A percentile compares a stretch with the other conserved stretches of the same genome.
phyloP scores from a whole-genome alignment of 108 stramenopile species.

The Heterococcus sp. region DNA sequence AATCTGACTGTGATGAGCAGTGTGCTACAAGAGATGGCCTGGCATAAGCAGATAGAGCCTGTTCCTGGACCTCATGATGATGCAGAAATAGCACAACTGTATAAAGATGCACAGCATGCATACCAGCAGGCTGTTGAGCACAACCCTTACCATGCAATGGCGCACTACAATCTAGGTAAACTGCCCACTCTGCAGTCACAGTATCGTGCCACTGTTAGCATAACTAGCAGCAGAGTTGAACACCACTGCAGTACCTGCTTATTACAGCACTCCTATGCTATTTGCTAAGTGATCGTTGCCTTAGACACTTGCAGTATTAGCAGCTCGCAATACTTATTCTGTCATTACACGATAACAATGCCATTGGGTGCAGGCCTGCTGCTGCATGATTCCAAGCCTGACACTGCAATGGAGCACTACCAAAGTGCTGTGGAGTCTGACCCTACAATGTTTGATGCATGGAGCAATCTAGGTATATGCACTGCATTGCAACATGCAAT shows the following conservation, averaged over 20 bases:
- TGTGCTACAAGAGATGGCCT: not conserved
- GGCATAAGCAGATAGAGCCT: not conserved
- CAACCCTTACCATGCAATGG: constrained; percentile 34
- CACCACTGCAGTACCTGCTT: no score
- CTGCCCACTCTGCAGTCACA: no score
- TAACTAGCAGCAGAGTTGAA: no score
- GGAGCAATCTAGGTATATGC: constrained; percentile 33
- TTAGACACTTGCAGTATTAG: no score
- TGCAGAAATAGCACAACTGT: not conserved
- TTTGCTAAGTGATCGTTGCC: no score
- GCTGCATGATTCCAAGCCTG: constrained; percentile 10
- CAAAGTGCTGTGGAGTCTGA: constrained; percentile 31
- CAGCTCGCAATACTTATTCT: no score
- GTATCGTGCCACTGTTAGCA: no score
- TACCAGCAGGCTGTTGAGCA: constrained; percentile 8
- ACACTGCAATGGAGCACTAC: constrained; percentile 24
- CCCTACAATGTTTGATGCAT: constrained; percentile 30
- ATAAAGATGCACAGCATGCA: not conserved
- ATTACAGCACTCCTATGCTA: no score
- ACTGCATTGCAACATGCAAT: no score
- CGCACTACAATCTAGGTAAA: constrained; percentile 29
- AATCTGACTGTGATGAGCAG: not conserved
- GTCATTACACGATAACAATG: no score
- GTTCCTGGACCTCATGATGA: no score
- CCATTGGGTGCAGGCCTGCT: no score